These are phyloP conservation scores for Diaporthe helianthi DNA, from an alignment of 2,329 filamentous ascomycete species.

Conservation along the genomic window DNA sequence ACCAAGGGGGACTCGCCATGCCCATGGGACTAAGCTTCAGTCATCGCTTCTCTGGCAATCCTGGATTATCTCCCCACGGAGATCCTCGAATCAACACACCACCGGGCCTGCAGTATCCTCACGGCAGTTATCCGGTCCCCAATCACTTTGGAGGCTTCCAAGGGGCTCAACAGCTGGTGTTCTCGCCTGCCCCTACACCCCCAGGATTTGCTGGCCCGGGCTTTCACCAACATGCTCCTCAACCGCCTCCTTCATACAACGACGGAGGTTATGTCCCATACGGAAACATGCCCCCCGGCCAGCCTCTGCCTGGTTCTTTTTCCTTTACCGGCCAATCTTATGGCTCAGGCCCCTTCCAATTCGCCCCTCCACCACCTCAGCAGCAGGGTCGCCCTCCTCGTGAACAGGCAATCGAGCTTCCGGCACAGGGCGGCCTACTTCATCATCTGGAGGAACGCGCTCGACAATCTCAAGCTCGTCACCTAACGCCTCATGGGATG, in stretches of 20 bases:
- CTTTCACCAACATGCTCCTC: background rate
- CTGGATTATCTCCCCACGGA: background rate
- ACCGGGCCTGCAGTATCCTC: background rate
- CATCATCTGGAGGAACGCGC: background rate
- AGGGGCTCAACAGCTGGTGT: background rate
- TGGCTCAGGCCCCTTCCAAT: background rate
- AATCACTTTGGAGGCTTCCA: background rate
- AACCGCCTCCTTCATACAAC: background rate
- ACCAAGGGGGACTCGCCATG: constrained; percentile 2
- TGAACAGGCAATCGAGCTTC: background rate
- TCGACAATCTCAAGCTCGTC: background rate
- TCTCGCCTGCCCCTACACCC: background rate
- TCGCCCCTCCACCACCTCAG: background rate
- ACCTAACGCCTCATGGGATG: background rate
- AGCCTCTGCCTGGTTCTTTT: background rate
- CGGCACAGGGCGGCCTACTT: background rate
- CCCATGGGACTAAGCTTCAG: background rate
- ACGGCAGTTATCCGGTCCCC: background rate
- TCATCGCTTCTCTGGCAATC: background rate
- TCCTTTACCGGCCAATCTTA: background rate
- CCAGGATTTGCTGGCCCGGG: background rate
- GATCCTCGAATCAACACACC: background rate
- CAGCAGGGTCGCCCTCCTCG: background rate
- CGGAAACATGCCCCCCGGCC: background rate
- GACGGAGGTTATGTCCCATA: background rate